A percentile compares a stretch with the other conserved stretches of the same genome.
These are phyloP conservation scores for Alloteropsis semialata DNA, from an alignment of 176 grass and related monocot genomes.

Conservation along the genomic window DNA sequence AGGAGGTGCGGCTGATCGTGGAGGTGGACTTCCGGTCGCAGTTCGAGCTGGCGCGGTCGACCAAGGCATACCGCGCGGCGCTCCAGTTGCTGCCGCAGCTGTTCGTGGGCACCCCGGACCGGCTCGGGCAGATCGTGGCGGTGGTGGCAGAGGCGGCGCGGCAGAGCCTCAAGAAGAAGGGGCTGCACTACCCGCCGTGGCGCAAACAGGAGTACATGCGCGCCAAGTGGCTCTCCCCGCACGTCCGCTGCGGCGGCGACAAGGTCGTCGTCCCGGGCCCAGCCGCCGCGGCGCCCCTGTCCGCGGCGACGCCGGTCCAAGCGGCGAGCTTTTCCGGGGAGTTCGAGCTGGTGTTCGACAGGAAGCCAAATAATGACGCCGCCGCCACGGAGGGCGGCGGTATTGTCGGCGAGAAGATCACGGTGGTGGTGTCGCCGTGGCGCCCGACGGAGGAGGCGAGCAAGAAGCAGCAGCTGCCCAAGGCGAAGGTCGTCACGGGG, in stretches of 20 bases:
- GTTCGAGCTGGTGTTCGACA: conserved; percentile 53
- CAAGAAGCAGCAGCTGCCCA: conserved; percentile 29
- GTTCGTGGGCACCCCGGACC: conserved; percentile 71
- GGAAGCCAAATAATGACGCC: neutral
- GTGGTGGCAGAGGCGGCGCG: conserved; percentile 60
- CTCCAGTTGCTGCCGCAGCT: conserved; percentile 67
- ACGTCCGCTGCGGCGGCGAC: conserved; percentile 31
- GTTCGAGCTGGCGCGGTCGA: conserved; percentile 84
- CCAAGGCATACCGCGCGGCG: conserved; percentile 74
- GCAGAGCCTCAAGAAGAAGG: conserved; percentile 91
- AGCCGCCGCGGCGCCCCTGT: neutral
- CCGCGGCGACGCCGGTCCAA: conserved; percentile 23
- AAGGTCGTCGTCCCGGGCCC: neutral
- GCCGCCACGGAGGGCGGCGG: neutral
- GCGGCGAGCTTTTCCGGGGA: conserved; percentile 51
- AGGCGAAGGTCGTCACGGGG: conserved; percentile 64
- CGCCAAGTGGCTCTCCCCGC: conserved; percentile 80
- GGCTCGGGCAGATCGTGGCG: conserved; percentile 66
- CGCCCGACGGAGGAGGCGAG: conserved; percentile 47
- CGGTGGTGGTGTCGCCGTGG: conserved; percentile 57
- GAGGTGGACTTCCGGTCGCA: conserved; percentile 86
- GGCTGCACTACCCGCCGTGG: conserved; percentile 84
- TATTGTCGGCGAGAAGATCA: conserved; percentile 38
- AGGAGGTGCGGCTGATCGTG: conserved; percentile 53
- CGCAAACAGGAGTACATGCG: conserved; percentile 88